phyloP scores from a whole-genome alignment of 768 basidiomycete species.

The Trametes coccinea region DNA sequence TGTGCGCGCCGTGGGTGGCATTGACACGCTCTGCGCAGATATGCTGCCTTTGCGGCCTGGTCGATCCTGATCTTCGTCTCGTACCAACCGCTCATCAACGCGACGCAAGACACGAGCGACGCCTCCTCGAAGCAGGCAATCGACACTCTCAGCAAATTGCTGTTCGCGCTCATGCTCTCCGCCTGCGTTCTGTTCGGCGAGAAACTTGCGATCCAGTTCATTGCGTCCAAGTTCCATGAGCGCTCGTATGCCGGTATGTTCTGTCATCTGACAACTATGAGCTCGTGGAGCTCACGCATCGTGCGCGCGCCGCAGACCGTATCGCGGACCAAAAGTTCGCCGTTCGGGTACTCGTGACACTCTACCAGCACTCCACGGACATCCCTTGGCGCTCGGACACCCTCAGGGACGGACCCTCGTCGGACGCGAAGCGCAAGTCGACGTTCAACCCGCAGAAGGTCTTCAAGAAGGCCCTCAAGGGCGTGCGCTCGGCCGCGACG shows the following conservation, averaged over 20 bases:
- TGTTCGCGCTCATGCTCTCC: conserved; percentile 75
- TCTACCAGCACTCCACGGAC: conserved; percentile 80
- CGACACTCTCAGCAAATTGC: conserved; percentile 57
- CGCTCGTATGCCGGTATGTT: conserved; percentile 61
- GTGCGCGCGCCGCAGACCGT: conserved; percentile 52
- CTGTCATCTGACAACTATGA: not conserved
- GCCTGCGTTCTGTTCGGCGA: conserved; percentile 71
- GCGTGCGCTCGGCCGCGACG: conserved; percentile 70
- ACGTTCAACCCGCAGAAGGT: conserved; percentile 56
- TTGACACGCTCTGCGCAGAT: conserved; percentile 35
- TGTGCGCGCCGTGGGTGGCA: not conserved
- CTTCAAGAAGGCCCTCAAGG: conserved; percentile 70
- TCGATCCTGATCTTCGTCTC: conserved; percentile 65
- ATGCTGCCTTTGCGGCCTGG: conserved; percentile 72
- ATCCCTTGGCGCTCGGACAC: conserved; percentile 69
- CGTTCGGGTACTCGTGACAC: conserved; percentile 62
- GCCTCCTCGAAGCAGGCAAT: conserved; percentile 29
- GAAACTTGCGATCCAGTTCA: conserved; percentile 86
- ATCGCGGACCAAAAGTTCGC: conserved; percentile 83
- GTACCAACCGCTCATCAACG: conserved; percentile 67
- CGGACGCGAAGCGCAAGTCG: conserved; percentile 35
- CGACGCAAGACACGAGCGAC: conserved; percentile 34
- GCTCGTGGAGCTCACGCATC: not conserved
- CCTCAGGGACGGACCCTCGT: conserved; percentile 40
- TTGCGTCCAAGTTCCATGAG: conserved; percentile 81